phyloP scores from a whole-genome alignment of 2,329 filamentous ascomycete species.

The Aspergillus sclerotialis region DNA sequence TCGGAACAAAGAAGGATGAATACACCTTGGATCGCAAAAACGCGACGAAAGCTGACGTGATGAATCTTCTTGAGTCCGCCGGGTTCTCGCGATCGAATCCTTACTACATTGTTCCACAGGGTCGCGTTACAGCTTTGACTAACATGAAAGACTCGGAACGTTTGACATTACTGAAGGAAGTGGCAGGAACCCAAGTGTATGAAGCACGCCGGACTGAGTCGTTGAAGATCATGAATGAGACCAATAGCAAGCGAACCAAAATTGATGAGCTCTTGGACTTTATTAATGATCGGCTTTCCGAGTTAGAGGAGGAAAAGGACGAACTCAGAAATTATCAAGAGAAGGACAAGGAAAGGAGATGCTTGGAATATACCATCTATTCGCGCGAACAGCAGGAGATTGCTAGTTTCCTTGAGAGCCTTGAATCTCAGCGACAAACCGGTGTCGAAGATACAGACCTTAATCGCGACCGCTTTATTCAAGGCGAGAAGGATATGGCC shows the following conservation, averaged over 20 bases:
- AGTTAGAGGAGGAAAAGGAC: slow-evolving; percentile 95
- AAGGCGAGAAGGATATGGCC: slow-evolving; percentile 71
- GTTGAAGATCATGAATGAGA: slow-evolving; percentile 94
- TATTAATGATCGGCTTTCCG: slow-evolving; percentile 80
- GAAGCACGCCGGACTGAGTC: slow-evolving; percentile 87
- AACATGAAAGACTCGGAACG: slow-evolving; percentile 98
- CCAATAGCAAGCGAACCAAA: slow-evolving; percentile 86
- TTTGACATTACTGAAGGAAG: slow-evolving; percentile 85
- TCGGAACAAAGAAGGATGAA: slow-evolving; percentile 96
- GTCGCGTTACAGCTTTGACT: slow-evolving; percentile 87
- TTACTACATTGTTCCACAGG: slow-evolving; percentile 98
- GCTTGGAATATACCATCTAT: slow-evolving; percentile 91
- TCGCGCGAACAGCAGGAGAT: slow-evolving; percentile 80
- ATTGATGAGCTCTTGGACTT: slow-evolving; percentile 89
- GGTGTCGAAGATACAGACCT: slow-evolving; percentile 80
- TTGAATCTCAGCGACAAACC: slow-evolving; percentile 74
- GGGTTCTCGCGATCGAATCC: slow-evolving; percentile 96
- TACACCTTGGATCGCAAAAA: slow-evolving; percentile 97
- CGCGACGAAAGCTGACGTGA: slow-evolving; percentile 86
- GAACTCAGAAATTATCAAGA: slow-evolving; percentile 91
- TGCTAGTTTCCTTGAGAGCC: slow-evolving; percentile 66
- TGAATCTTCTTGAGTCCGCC: slow-evolving; percentile 90
- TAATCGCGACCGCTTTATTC: slow-evolving; percentile 66
- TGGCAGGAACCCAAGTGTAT: slow-evolving; percentile 97
- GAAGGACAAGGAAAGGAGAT: slow-evolving; percentile 84